Evolutionary conservation across 495 filamentous ascomycete genomes (phyloP), one percentile per base, ranked within the genome.

Genomic region (Hypoxylon intermedium): DNA sequence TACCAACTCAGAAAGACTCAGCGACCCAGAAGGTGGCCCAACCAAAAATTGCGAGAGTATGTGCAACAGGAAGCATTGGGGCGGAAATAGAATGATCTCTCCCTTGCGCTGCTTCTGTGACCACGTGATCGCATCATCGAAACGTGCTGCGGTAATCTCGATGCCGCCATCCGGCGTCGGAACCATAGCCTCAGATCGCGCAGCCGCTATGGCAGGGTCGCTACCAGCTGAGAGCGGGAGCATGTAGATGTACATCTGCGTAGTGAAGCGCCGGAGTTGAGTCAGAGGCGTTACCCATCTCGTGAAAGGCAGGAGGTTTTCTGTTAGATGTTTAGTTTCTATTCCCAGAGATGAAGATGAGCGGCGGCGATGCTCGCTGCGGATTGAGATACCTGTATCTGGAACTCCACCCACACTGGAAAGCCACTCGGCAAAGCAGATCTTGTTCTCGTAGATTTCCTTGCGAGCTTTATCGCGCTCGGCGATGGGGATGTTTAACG

Each of bases 161-260:
- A 92, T 72, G 4, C 92, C 92, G 26, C 90, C 92, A 68, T 97
- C 93, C 21, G 82, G 83, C 1, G 89, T 92, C 6, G 83, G 86
- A 18, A 83, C 67, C 18, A 78, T 46, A 5, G 71, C 66, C 44
- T 78, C 65, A 0, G 68, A 62, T n/a, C 58, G 46, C 3, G 66
- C 63, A 6, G 67, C 63, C 19, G 75, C 72, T 51, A 75, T 65
- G 16, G 74, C 71, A 9, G 79, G 74, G 30, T 71, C 68, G 18
- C 33, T 13, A 16, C 50, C 50, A 1, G 79, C 63, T 3, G 78
- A 75, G 0, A 92, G 75, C 0, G 94, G 92, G n/a, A 97, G 80
- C 75, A 96, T 89, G 72, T 96, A 94, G 6, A 98, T 67, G 69
- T 98, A 98, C 92, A 98, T 97, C 69, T 96, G 92, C 6, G 92